A percentile compares a stretch with the other conserved stretches of the same genome.
phyloP scores from a whole-genome alignment of 179 eudicot genomes.

The Sideroxylon spinosum region DNA sequence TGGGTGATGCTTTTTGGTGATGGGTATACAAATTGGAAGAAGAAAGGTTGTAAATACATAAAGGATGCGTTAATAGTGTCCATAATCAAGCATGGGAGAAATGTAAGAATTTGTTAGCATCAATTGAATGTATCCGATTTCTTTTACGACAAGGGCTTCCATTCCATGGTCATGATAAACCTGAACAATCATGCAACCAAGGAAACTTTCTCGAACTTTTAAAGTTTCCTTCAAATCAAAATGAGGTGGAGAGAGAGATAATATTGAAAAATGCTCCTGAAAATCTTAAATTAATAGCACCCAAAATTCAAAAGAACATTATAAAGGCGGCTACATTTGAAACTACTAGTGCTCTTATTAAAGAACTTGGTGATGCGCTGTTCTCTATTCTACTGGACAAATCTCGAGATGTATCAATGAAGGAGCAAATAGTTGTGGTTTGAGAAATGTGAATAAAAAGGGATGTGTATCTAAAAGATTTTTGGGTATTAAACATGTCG shows the following conservation, averaged over 20 bases:
- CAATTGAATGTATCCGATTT: not conserved
- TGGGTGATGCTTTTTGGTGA: not conserved
- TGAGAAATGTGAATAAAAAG: not conserved
- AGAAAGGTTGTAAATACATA: not conserved
- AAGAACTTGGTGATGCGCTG: not conserved
- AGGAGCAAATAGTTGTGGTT: not conserved
- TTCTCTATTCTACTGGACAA: not conserved
- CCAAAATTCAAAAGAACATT: not conserved
- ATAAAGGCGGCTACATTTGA: no score
- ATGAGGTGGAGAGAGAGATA: not conserved
- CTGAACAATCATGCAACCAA: not conserved
- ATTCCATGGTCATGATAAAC: no score
- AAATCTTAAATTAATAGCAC: not conserved
- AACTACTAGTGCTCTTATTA: not conserved
- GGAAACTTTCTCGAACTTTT: not conserved
- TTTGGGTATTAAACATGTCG: not conserved
- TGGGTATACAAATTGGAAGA: not conserved
- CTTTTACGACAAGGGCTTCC: not conserved
- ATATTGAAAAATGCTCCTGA: slow-evolving; percentile 2
- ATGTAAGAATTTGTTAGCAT: not conserved
- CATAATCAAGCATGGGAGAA: slow-evolving; percentile 3
- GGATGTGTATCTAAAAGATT: not conserved
- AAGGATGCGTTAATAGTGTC: not conserved
- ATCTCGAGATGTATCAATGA: not conserved
- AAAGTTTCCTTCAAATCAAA: not conserved